Conservation (phyloP, 148 eudicot genomes). For the Pharnaceum exiguum region DNA sequence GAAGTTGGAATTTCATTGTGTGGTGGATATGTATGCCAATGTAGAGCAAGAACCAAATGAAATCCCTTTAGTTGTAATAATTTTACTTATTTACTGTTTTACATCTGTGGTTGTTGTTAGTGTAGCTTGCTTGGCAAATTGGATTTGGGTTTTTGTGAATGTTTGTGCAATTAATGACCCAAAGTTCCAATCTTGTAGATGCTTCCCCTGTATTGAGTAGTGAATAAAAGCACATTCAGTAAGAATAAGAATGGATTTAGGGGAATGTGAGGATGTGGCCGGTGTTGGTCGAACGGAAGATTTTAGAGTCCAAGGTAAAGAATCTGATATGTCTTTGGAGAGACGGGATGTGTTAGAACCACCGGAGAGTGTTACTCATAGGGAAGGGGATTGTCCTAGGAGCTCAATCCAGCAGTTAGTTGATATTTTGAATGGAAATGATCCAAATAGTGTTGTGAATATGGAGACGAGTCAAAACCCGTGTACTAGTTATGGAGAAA, state of each 20-base stretch:
- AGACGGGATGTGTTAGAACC: constrained; percentile 30
- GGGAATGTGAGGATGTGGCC: constrained; percentile 39
- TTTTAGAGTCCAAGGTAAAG: constrained; percentile 36
- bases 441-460: constrained; percentile 25
- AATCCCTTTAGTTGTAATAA: no score
- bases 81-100: no score
- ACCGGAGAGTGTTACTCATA: constrained; percentile 34
- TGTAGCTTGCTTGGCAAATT: not conserved
- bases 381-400: constrained; percentile 34
- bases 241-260: constrained; percentile 49
- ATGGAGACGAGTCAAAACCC: constrained; percentile 34
- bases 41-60: no score
- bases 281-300: constrained; percentile 29
- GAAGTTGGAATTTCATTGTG: no score
- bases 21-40: no score
- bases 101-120: no score
- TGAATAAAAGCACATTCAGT: constrained; percentile 1
- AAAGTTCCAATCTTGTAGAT: constrained; percentile 16
- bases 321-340: constrained; percentile 28
- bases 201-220: constrained; percentile 16
- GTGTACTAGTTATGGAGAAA: constrained; percentile 33
- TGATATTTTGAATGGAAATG: constrained; percentile 41
- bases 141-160: not conserved
- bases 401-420: constrained; percentile 38
- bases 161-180: not conserved